phyloP scores from a whole-genome alignment of 2,329 filamentous ascomycete species.

The Aspergillus ruber region DNA sequence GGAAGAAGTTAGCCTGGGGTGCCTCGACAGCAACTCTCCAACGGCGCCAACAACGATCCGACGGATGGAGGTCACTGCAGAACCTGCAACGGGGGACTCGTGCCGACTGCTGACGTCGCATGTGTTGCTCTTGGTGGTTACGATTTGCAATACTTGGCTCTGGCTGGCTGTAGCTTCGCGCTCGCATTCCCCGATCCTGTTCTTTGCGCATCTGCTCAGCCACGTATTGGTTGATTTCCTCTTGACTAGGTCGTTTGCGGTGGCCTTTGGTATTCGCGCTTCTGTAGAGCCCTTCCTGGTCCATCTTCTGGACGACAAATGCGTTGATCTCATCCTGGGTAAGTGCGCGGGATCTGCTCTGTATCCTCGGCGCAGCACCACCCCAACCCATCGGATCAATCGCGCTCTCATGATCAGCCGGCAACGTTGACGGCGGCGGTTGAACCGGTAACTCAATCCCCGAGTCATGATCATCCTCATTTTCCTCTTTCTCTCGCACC shows the following conservation, averaged over 20 bases:
- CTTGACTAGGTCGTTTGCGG: conserved; percentile 20
- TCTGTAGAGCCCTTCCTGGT: conserved; percentile 5
- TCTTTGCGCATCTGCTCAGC: conserved; percentile 21
- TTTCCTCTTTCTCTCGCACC: not conserved
- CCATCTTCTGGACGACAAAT: conserved; percentile 21
- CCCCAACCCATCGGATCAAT: not conserved
- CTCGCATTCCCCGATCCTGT: conserved; percentile 13
- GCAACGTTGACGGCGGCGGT: not conserved
- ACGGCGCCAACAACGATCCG: conserved; percentile 18
- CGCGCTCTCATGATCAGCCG: not conserved
- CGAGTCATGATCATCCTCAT: not conserved
- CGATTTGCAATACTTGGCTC: conserved; percentile 5
- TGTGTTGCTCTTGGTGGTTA: not conserved
- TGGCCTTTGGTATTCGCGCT: conserved; percentile 9
- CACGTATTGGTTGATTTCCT: conserved; percentile 25
- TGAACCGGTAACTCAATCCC: conserved; percentile 1
- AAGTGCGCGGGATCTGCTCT: conserved; percentile 4
- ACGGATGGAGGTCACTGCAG: conserved; percentile 18
- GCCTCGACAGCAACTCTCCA: conserved; percentile 19
- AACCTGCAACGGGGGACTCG: conserved; percentile 12
- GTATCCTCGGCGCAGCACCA: not conserved
- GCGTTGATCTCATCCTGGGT: conserved; percentile 23
- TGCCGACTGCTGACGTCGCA: not conserved
- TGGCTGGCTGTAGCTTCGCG: conserved; percentile 17
- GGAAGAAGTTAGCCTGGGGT: conserved; percentile 15